A percentile compares a stretch with the other conserved stretches of the same genome.
Evolutionary conservation across 345 rosid species (phyloP).

Genomic region (Gossypium stocksii): DNA sequence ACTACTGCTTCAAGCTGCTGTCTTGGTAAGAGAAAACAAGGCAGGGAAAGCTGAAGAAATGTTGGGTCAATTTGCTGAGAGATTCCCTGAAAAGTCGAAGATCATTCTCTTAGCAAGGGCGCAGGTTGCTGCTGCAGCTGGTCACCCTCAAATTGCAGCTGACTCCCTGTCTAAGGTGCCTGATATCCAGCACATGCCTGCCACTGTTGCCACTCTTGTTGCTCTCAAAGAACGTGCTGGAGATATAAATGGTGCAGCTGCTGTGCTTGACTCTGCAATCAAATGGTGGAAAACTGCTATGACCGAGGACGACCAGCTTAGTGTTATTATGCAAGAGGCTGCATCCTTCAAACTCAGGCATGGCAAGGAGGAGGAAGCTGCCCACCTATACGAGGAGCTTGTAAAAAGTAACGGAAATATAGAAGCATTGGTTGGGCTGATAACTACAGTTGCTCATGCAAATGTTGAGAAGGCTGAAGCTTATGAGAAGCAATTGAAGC

Average conservation of each 20-base stretch:
- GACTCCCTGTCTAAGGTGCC: slow-evolving; percentile 67
- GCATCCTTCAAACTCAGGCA: slow-evolving; percentile 92
- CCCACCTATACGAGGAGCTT: slow-evolving; percentile 73
- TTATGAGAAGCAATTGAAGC: slow-evolving; percentile 74
- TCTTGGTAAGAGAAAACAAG: slow-evolving; percentile 84
- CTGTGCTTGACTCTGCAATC: slow-evolving; percentile 71
- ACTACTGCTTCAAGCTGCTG: slow-evolving; percentile 80
- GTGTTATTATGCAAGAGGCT: slow-evolving; percentile 79
- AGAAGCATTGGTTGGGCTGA: slow-evolving; percentile 81
- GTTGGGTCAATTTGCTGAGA: slow-evolving; percentile 62
- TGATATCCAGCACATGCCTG: slow-evolving; percentile 90
- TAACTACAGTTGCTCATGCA: slow-evolving; percentile 75
- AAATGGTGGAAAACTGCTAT: slow-evolving; percentile 90
- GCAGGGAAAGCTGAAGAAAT: slow-evolving; percentile 79
- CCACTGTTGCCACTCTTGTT: slow-evolving; percentile 86
- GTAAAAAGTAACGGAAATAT: slow-evolving; percentile 61
- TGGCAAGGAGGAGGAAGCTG: slow-evolving; percentile 78
- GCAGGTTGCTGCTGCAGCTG: slow-evolving; percentile 85
- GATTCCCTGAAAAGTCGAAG: slow-evolving; percentile 64
- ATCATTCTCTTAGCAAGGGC: slow-evolving; percentile 76
- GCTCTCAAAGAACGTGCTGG: slow-evolving; percentile 90
- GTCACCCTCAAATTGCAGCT: slow-evolving; percentile 75
- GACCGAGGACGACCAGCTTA: slow-evolving; percentile 68
- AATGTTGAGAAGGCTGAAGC: slow-evolving; percentile 84
- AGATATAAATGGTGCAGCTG: slow-evolving; percentile 71